Evolutionary conservation across 306 rosid species (phyloP).

Genomic region (Quercus engelmannii): DNA sequence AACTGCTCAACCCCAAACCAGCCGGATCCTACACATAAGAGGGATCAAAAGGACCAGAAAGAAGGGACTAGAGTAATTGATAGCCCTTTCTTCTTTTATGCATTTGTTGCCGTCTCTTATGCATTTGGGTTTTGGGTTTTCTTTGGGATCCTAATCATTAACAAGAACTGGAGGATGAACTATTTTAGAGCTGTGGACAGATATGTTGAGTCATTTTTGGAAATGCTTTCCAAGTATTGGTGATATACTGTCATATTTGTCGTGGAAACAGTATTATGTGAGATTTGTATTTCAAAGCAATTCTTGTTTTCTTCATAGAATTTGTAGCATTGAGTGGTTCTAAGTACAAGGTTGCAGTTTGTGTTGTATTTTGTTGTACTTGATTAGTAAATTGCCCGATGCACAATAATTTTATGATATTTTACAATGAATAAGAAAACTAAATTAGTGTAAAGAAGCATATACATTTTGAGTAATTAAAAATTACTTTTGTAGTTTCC

Average conservation of each 20-base stretch:
- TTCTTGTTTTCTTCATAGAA: too few relatives aligned
- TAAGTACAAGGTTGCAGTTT: too few relatives aligned
- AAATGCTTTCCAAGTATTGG: background rate
- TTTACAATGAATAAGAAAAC: too few relatives aligned
- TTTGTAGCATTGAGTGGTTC: too few relatives aligned
- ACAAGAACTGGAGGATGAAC: background rate
- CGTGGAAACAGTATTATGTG: too few relatives aligned
- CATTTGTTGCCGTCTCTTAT: background rate
- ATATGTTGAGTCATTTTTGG: background rate
- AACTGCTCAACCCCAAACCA: background rate
- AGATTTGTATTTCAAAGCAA: too few relatives aligned
- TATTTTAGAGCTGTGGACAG: background rate
- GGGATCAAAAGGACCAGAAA: background rate
- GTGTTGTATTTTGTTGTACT: too few relatives aligned
- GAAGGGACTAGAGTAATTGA: background rate
- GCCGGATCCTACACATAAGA: background rate
- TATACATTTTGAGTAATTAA: too few relatives aligned
- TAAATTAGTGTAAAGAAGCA: too few relatives aligned
- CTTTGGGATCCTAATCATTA: background rate
- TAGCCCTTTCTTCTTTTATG: background rate
- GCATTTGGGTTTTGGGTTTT: background rate
- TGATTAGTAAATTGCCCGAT: accelerated
- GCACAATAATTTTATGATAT: too few relatives aligned
- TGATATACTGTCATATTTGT: too few relatives aligned
- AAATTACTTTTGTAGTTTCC: too few relatives aligned